Evolutionary conservation across 352 stramenopile species (phyloP), one percentile per base, ranked within the genome.

Genomic region (Phytophthora hibernalis): DNA sequence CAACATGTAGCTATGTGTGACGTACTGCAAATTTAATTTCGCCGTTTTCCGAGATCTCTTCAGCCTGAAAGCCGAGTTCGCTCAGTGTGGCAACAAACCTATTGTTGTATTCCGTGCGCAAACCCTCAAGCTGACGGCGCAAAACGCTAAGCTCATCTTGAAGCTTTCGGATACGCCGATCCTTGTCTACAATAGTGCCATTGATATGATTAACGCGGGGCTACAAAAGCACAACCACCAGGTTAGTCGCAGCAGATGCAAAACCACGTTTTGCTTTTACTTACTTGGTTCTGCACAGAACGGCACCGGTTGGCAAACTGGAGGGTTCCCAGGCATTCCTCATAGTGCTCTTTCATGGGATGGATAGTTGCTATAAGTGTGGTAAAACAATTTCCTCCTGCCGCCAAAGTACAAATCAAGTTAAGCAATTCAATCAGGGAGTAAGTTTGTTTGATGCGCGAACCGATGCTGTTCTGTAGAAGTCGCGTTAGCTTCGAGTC

Each of bases 281-380:
- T 42, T 67, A 85, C 81, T 43, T 97, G 85, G 55, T 98, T 97
- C 43, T 96, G 85, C 33, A 97, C 92, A 1, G 89, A 96, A 63
- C 92, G 87, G 59, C 89, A 97, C 22, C 90, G 84, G 50, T 98
- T 97, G 5, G 92, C 92, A 65, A 98, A 97, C 66, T 98, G 90
- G 2, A 97, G 75, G 5, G 92, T 97, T 43, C 86, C 91, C 4
- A 98, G 77, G 64, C 90, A 97, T 47, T 97, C 90, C 66, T 97
- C 90, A 43, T 96, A 96, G 69, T 97, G 89, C 48, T 94, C 83
- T 49, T 83, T 92, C 84, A 92, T 93, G 28, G 90, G 90, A 31
- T 96, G 86, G 51, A 96, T 96, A 11, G 89, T 96, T 30, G 88
- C 86, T 43, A 96, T 86, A 4, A 97, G 68, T 15, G 83, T 91